These are phyloP conservation scores for Themeda triandra DNA, from an alignment of 176 grass and related monocot species.

Conservation along the genomic window DNA sequence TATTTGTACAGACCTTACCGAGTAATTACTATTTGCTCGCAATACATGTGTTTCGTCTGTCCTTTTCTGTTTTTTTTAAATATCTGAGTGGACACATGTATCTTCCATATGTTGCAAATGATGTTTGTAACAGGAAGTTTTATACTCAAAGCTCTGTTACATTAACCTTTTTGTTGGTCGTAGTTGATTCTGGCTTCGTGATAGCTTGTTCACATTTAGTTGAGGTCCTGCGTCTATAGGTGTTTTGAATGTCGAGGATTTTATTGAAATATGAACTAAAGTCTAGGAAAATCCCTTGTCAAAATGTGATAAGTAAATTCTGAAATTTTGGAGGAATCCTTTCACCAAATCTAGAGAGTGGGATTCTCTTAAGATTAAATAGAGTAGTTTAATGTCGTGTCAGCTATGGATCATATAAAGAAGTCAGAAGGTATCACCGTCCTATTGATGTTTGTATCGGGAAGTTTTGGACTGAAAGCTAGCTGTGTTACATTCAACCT, in stretches of 20 bases:
- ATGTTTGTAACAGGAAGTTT: neutral
- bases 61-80: neutral
- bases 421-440: no score
- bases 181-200: neutral
- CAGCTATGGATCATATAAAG: no score
- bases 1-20: no score
- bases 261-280: no score
- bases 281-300: neutral
- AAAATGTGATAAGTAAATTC: neutral
- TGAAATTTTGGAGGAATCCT: neutral
- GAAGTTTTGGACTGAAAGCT: no score
- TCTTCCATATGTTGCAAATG: neutral
- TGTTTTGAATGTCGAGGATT: no score
- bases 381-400: no score
- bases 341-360: neutral
- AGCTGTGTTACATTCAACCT: no score
- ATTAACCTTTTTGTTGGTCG: no score
- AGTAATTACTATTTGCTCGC: neutral
- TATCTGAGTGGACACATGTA: neutral
- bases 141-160: neutral
- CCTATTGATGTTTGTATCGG: no score
- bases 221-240: neutral
- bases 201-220: neutral
- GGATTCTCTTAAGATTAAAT: no score
- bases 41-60: neutral